Percentiles rank a stretch among this genome's conserved stretches.
phyloP scores from a whole-genome alignment of 2,329 filamentous ascomycete species.

The Ascochyta pisi region DNA sequence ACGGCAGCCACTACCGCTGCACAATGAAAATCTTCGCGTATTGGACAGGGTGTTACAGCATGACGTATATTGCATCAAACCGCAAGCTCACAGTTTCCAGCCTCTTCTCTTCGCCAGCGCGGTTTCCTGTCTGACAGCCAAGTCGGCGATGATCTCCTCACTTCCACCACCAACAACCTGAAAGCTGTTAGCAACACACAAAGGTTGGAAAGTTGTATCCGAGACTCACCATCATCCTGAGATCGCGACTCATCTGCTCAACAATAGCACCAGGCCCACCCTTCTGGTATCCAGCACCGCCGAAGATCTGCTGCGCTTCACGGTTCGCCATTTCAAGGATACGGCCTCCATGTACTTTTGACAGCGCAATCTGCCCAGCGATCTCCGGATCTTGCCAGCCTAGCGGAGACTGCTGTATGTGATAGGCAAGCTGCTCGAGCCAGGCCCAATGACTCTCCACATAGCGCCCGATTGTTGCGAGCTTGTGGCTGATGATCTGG shows the following conservation, averaged over 20 bases:
- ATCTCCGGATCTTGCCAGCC: constrained; percentile 49
- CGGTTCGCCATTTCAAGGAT: constrained; percentile 59
- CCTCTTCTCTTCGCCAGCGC: constrained; percentile 50
- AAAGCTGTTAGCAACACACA: constrained; percentile 6
- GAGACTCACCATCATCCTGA: constrained; percentile 60
- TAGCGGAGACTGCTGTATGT: constrained; percentile 55
- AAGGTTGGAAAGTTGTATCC: too few relatives aligned
- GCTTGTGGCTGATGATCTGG: constrained; percentile 66
- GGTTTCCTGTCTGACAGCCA: constrained; percentile 60
- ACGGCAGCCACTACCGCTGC: constrained; percentile 1
- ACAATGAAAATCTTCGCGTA: constrained; percentile 3
- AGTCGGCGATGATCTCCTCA: constrained; percentile 62
- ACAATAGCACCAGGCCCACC: constrained; percentile 57
- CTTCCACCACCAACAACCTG: constrained; percentile 59
- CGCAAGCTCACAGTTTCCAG: constrained; percentile 51
- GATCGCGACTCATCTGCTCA: constrained; percentile 62
- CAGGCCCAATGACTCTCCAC: constrained; percentile 69
- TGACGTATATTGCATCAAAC: neutral
- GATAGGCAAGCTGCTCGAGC: constrained; percentile 67
- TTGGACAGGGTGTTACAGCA: neutral
- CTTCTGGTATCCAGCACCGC: constrained; percentile 60
- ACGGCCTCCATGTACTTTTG: constrained; percentile 59
- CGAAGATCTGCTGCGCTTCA: constrained; percentile 63
- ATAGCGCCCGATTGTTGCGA: constrained; percentile 64
- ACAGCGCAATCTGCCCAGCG: constrained; percentile 50